phyloP scores from a whole-genome alignment of 169 alveolate genomes.

The Toxoplasma gondii region DNA sequence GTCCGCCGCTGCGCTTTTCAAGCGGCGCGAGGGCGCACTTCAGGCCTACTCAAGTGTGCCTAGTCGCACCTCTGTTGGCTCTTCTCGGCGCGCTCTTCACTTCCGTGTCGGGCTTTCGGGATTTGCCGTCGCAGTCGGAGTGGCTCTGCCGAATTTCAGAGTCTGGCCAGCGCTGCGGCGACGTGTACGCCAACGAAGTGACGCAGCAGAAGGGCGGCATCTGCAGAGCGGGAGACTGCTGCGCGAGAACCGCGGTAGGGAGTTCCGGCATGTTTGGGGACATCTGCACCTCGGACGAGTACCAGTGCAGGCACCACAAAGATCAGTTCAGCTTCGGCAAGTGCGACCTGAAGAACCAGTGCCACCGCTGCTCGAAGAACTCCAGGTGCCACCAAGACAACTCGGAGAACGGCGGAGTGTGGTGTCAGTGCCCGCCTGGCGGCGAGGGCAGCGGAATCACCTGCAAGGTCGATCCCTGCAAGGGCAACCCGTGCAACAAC shows the following conservation, averaged over 20 bases:
- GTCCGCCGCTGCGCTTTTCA: too few species aligned
- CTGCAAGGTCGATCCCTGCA: conserved; percentile 39
- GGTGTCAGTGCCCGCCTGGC: neutral
- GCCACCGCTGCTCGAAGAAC: neutral
- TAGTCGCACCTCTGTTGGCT: too few species aligned
- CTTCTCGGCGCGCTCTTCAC: neutral
- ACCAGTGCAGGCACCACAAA: neutral
- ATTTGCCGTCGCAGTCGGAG: neutral
- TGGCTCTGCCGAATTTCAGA: conserved; percentile 30
- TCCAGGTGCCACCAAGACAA: neutral
- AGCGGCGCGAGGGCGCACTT: too few species aligned
- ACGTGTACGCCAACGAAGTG: conserved; percentile 16
- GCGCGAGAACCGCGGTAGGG: neutral
- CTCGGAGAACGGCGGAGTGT: conserved; percentile 22
- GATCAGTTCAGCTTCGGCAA: neutral
- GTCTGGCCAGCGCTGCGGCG: conserved; percentile 36
- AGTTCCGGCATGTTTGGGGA: neutral
- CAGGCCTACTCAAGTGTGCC: too few species aligned
- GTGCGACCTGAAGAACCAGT: neutral
- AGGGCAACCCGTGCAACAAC: conserved; percentile 16
- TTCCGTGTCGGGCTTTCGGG: neutral
- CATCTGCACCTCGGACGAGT: neutral
- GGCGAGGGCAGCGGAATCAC: conserved; percentile 13
- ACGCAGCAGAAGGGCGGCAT: conserved; percentile 20
- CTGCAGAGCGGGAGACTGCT: neutral